phyloP scores from a whole-genome alignment of 306 rosid genomes.

The Acacia melanoxylon region DNA sequence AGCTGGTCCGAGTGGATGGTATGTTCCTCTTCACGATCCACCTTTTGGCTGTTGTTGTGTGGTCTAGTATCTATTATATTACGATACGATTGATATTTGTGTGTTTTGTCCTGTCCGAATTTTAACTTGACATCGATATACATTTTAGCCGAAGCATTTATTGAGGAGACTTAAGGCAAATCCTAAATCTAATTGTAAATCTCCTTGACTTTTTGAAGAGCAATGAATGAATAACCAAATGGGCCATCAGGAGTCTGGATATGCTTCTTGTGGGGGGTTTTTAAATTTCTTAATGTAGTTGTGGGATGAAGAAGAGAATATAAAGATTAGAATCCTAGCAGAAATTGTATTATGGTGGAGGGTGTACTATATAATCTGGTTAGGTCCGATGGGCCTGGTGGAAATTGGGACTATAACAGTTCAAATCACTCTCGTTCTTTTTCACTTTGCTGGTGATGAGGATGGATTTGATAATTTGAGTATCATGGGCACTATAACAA shows the following conservation, averaged over 20 bases:
- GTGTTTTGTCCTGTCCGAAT: slow-evolving; percentile 13
- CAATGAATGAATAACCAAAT: background rate
- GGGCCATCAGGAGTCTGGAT: background rate
- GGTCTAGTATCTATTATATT: background rate
- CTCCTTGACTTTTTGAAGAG: background rate
- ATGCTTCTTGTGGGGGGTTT: background rate
- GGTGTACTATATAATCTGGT: background rate
- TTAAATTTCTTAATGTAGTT: too few species aligned
- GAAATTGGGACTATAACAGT: background rate
- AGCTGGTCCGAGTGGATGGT: slow-evolving; percentile 25
- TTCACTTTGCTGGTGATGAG: background rate
- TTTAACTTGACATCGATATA: background rate
- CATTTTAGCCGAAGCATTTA: too few species aligned
- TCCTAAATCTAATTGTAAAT: background rate
- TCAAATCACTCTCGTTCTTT: background rate
- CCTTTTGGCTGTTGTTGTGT: background rate
- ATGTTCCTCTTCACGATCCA: background rate
- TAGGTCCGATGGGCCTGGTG: background rate
- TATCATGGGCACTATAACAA: background rate
- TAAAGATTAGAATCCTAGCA: background rate
- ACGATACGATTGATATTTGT: background rate
- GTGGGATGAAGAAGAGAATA: background rate
- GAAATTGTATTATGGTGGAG: background rate
- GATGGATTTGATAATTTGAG: background rate
- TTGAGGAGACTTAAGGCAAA: too few species aligned